Evolutionary conservation across 352 stramenopile species (phyloP), one percentile per base, ranked within the genome.

Genomic region (Phytophthora melonis): DNA sequence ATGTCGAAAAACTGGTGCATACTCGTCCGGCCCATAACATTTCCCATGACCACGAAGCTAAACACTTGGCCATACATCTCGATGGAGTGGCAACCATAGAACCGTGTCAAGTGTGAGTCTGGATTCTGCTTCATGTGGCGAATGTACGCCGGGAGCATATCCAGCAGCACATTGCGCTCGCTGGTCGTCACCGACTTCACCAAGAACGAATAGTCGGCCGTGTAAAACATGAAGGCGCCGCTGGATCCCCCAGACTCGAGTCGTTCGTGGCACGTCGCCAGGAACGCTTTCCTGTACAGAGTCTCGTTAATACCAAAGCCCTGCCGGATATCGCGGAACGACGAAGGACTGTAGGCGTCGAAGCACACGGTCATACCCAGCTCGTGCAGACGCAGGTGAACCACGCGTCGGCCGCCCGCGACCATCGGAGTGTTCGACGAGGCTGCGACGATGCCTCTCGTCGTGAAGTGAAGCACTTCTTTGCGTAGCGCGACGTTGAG

Each of bases 161-260:
- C 74, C 45, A 97, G 67, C 50, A 98, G 68, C 58, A 95, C 84
- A 27, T 78, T 79, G n/a, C 89, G 87, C 70, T 98, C 93, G 21
- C 75, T 86, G 25, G 73, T 83, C 54, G 84, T 95, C 39, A 97
- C 90, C 1, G 90, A 95, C 67, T 98, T 98, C 57, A 97, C 90
- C 47, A 98, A 72, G 58, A 93, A 97, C 3, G 86, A 73, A 49
- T 96, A 95, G 62, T 97, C 90, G 5, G 89, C 87, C 8, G 90
- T 97, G 72, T 93, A 97, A 70, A 98, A 98, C 86, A 98, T 96
- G 72, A 98, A 98, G 32, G 86, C 92, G 19, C 89, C 92, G 55
- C 82, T 94, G n/a, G 91, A 94, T 10, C 92, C 92, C 0, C 91
- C 90, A 8, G 86, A 92, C 64, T 92, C 66, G 52, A 97, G 86